Evolutionary conservation across 164 flowering plant genomes (phyloP), one percentile per base, ranked within the genome.

Genomic region (Saururus chinensis): DNA sequence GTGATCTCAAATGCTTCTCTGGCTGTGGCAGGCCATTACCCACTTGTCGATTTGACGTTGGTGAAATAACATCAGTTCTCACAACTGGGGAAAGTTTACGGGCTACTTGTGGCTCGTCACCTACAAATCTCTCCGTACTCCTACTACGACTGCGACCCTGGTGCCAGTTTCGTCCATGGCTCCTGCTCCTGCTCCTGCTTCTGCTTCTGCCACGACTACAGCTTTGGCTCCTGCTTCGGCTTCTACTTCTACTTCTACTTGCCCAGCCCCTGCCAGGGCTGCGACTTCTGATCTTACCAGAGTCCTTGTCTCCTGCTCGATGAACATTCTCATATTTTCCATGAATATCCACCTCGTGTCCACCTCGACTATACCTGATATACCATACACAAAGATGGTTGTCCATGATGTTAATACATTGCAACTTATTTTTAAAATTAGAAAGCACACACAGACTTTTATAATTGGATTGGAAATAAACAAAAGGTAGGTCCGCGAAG

Each of bases 101-200:
- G 69, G 68, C 48, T 67, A 51, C 66, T 30, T 53, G 65, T 59
- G 65, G 23, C 23, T 53, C 20, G 11, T 60, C 60, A 13, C 60
- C 64, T 51, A 61, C 71, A 42, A 1, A 57, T 61, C 82, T 71
- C 23, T 76, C 77, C 25, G 53, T 62, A 63, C 82, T 78, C 16
- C 75, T 69, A 58, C 78, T 73, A 12, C 71, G 70, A 57, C 79
- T 76, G 7, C 75, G 66, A 14, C 70, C 59, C 24, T 60, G 57
- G 45, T 20, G 20, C 35, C 30, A 74, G 57, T 55, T 65, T 14
- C 63, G 73, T 42, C 54, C 58, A 22, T 51, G 61, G 41, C 65
- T 64, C 4, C 62, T 21, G 55, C 63, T 60, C 57, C 54, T 56
- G 51, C 70, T 55, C 7, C 73, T 63, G 48, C 68, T 65, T 6